Evolutionary conservation across 495 filamentous ascomycete genomes (phyloP), one percentile per base, ranked within the genome.

Genomic region (Opeltia flavorubescens): DNA sequence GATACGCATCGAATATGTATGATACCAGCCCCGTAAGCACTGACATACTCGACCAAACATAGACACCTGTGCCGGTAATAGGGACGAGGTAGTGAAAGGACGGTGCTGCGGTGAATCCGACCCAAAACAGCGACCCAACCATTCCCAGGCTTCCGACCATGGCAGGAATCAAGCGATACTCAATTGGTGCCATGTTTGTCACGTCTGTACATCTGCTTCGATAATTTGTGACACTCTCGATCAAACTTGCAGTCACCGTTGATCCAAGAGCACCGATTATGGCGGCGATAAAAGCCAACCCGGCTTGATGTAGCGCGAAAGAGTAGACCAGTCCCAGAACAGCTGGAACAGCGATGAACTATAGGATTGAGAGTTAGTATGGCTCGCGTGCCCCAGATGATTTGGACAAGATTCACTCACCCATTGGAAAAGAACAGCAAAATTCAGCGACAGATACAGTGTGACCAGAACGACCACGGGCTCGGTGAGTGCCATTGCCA

Each of bases 1-100:
- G 48, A 24, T 62, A 66, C 3, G 64, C 65, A 42, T 68, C 65
- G 55, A 68, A 66, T 44, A 68, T 55, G 41, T 68, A 68, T 8
- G 64, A 55, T 35, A 66, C 51, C 12, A 62, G 40, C 6, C 60
- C 62, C 23, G 63, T 65, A 61, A 48, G 75, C n/a, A 78, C 55
- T 45, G 60, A 63, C 23, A 78, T 56, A 56, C 72, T 77, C 1
- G 75, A 78, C 70, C 71, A 80, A 3, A 76, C 74, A 57, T 81
- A 83, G 4, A 77, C 71, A 2, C 76, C 56, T 4, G 75, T 75
- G 13, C 73, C 66, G 20, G 50, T 45, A n/a, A 58, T 55, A 18
- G 55, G 55, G 26, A 44, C 48, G 23, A 49, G 17, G 36, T 43
- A 53, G 38, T 51, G 43, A 9, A 53, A 33, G 9, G 33, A 45